phyloP scores from a whole-genome alignment of 106 monocot species.

The Acanthochlamys bracteata region DNA sequence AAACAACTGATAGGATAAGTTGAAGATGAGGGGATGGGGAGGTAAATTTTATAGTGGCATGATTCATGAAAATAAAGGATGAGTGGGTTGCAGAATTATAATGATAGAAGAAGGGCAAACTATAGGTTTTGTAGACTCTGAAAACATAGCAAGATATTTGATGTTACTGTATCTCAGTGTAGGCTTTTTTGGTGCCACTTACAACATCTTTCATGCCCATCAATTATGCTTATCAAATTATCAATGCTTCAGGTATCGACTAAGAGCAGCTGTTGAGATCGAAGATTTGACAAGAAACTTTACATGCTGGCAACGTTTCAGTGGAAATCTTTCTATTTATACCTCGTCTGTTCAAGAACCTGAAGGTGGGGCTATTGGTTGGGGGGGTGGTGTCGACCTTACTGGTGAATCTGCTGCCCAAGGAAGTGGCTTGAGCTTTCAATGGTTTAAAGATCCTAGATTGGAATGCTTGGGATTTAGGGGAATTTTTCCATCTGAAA shows the following conservation, averaged over 20 bases:
- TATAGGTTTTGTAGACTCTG: too few relatives aligned
- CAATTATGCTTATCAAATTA: not conserved
- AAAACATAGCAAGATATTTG: too few relatives aligned
- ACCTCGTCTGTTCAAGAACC: conserved; percentile 39
- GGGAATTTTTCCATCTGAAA: conserved; percentile 82
- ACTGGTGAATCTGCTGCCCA: conserved; percentile 45
- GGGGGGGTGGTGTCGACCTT: conserved; percentile 57
- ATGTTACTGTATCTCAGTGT: too few relatives aligned
- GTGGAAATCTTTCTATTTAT: conserved; percentile 21
- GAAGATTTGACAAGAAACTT: conserved; percentile 58
- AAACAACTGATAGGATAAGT: too few relatives aligned
- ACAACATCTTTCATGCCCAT: too few relatives aligned
- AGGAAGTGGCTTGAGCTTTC: conserved; percentile 58
- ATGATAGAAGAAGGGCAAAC: too few relatives aligned
- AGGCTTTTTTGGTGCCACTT: too few relatives aligned
- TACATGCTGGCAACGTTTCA: conserved; percentile 90
- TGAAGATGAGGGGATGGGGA: too few relatives aligned
- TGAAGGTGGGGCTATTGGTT: conserved; percentile 59
- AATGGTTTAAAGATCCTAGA: conserved; percentile 88
- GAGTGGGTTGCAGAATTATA: too few relatives aligned
- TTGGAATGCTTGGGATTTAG: conserved; percentile 66
- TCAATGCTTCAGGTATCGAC: conserved; percentile 42
- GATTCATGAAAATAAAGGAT: too few relatives aligned
- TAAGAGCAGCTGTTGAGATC: conserved; percentile 93
- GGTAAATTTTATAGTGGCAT: too few relatives aligned